These are phyloP conservation scores for Oryza punctata DNA, from an alignment of 176 grass and related monocot genomes.

Conservation along the genomic window DNA sequence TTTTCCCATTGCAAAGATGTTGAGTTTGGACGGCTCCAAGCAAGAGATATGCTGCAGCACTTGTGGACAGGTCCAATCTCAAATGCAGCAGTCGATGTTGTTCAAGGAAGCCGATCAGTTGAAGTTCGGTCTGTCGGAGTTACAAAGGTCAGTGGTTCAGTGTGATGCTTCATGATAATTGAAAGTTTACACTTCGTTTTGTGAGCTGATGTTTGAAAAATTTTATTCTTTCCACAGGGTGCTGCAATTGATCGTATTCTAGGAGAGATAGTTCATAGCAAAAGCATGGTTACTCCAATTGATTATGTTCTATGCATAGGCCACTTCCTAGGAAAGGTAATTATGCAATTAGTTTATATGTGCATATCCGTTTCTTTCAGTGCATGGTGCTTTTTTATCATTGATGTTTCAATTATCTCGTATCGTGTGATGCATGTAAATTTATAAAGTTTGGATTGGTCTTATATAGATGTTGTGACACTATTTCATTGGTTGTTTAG, in stretches of 20 bases:
- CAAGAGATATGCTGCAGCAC: slow-evolving; percentile 99
- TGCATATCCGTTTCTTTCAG: background rate
- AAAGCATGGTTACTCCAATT: slow-evolving; percentile 96
- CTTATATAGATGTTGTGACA: background rate
- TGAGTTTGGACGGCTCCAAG: slow-evolving; percentile 97
- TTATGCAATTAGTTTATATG: slow-evolving; percentile 3
- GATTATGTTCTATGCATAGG: slow-evolving; percentile 96
- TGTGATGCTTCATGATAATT: slow-evolving; percentile 14
- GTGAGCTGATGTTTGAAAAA: slow-evolving; percentile 25
- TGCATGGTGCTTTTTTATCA: background rate
- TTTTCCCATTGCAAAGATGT: slow-evolving; percentile 62
- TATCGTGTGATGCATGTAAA: background rate
- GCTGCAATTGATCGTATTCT: slow-evolving; percentile 96
- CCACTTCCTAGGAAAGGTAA: slow-evolving; percentile 99
- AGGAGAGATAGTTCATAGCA: slow-evolving; percentile 96
- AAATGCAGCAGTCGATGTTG: slow-evolving; percentile 97
- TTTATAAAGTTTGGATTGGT: background rate
- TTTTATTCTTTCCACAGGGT: slow-evolving; percentile 58
- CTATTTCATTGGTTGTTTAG: background rate
- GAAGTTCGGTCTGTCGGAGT: slow-evolving; percentile 98
- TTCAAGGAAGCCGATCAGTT: slow-evolving; percentile 97
- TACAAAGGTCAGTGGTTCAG: slow-evolving; percentile 70
- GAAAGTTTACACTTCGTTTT: slow-evolving; percentile 29
- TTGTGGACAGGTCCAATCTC: slow-evolving; percentile 98
- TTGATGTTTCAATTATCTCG: background rate